phyloP scores from a whole-genome alignment of 306 rosid genomes.

The Lotus japonicus region DNA sequence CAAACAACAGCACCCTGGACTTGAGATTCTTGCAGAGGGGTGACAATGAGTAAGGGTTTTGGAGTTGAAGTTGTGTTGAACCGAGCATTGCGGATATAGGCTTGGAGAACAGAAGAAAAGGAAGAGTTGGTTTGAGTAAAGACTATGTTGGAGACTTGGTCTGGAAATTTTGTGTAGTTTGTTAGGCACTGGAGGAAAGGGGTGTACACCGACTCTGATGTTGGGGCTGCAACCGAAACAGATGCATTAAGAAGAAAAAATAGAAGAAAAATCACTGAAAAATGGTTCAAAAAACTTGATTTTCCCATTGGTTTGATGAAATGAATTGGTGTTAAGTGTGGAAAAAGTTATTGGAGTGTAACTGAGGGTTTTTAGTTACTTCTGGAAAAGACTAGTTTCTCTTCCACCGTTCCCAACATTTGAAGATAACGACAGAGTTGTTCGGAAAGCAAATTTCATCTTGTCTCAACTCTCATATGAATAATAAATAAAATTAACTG shows the following conservation, averaged over 20 bases:
- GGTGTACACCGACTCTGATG: constrained; percentile 33
- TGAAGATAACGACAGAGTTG: too few relatives aligned
- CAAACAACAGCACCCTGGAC: constrained; percentile 58
- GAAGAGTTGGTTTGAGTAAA: constrained; percentile 35
- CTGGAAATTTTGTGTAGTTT: constrained; percentile 25
- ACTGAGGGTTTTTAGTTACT: background rate
- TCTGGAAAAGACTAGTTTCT: background rate
- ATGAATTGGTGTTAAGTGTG: background rate
- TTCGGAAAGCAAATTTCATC: too few relatives aligned
- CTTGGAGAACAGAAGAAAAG: constrained; percentile 51
- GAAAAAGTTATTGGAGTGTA: background rate
- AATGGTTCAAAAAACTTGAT: background rate
- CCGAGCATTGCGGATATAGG: constrained; percentile 67
- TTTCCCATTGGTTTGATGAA: constrained; percentile 16
- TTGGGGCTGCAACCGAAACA: constrained; percentile 16
- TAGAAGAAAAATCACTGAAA: background rate
- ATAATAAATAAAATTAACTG: too few relatives aligned
- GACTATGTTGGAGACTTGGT: constrained; percentile 26
- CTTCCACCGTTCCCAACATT: too few relatives aligned
- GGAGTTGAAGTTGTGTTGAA: constrained; percentile 64
- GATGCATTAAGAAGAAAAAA: constrained; percentile 18
- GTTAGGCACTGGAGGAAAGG: constrained; percentile 50
- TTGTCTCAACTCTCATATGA: too few relatives aligned
- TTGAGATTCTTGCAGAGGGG: constrained; percentile 42
- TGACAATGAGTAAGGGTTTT: constrained; percentile 59